Base-by-base conservation (phyloP, 2,329 filamentous ascomycete species). In the Teratosphaeriaceae sp. region DNA sequence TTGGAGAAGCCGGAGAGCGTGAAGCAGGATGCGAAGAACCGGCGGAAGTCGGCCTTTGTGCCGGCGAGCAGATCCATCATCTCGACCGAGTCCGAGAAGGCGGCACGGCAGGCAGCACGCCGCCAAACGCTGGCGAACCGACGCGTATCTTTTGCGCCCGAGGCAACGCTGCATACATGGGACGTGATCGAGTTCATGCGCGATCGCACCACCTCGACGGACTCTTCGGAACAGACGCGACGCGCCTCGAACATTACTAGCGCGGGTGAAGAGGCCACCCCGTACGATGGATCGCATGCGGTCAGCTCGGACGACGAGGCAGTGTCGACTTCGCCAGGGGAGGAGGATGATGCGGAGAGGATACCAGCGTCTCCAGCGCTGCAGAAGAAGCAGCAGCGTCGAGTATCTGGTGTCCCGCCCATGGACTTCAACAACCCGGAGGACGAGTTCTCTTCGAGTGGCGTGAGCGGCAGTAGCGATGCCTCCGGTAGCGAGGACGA, bases 131-230 rank as follows among this genome's bases (percentile, higher is more conserved):
- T 58, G 33, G 78, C 90, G 37, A 94, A 92, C 62, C 81, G 92
- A 57, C 81, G 92, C 59, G 92, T 98, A 24, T 97, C 90, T 0
- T 98, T 98, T 65, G 92, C 92, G 3, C 92, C 92, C 1, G 92
- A 98, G 67, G 92, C 92, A 11, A 98, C 92, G 3, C 74, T 98
- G 24, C 92, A 98, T 62, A 98, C 92, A 0, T 97, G 94, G 75
- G 90, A 97, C 59, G 89, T 92, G 43, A 79, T 96, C 34, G 90
- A 97, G 59, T 85, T 89, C 50, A 76, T 81, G 61, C 88, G 89
- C 58, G 89, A 96, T 61, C 87, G 87, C 16, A 94, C 88, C 1
- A 85, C 83, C 13, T 82, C 80, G 8, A 83, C 80, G 5, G 75
- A 80, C 13, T 72, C 77, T 5, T 84, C 82, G 1, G 85, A 90